phyloP scores from a whole-genome alignment of 495 filamentous ascomycete species.

The Monascus purpureus region DNA sequence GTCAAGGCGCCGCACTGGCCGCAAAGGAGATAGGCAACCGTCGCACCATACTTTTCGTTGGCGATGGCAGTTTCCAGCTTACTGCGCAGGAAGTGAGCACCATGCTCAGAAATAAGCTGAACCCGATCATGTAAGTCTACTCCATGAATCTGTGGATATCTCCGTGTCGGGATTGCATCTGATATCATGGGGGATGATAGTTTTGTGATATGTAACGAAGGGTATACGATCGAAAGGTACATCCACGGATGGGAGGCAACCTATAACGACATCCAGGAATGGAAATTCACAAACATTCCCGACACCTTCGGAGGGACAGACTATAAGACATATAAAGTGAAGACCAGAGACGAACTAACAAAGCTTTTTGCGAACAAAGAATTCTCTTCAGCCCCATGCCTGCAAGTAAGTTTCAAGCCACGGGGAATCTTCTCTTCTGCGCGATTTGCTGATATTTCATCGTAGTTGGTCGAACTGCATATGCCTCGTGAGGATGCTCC shows the following conservation, averaged over 20 bases:
- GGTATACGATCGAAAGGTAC: slow-evolving; percentile 43
- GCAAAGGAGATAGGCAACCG: slow-evolving; percentile 45
- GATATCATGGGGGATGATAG: slow-evolving; percentile 18
- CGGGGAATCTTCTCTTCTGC: not conserved
- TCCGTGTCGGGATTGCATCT: too few species aligned
- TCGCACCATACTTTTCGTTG: slow-evolving; percentile 71
- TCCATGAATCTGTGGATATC: not conserved
- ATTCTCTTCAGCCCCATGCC: slow-evolving; percentile 37
- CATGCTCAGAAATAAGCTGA: slow-evolving; percentile 64
- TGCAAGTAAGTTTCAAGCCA: slow-evolving; percentile 24
- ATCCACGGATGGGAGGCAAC: slow-evolving; percentile 49
- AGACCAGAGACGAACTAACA: slow-evolving; percentile 56
- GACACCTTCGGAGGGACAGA: slow-evolving; percentile 51
- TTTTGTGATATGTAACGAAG: slow-evolving; percentile 44
- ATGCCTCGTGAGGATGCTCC: slow-evolving; percentile 76
- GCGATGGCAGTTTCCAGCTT: slow-evolving; percentile 76
- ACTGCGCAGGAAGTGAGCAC: slow-evolving; percentile 79
- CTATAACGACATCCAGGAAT: slow-evolving; percentile 70
- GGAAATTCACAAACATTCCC: slow-evolving; percentile 58
- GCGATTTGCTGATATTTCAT: slow-evolving; percentile 12
- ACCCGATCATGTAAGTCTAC: slow-evolving; percentile 56
- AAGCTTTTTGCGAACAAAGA: slow-evolving; percentile 49
- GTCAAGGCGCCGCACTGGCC: slow-evolving; percentile 62
- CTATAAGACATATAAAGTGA: slow-evolving; percentile 52
- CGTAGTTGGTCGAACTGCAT: slow-evolving; percentile 73